phyloP scores from a whole-genome alignment of 306 rosid genomes.

The Potentilla sterilis region DNA sequence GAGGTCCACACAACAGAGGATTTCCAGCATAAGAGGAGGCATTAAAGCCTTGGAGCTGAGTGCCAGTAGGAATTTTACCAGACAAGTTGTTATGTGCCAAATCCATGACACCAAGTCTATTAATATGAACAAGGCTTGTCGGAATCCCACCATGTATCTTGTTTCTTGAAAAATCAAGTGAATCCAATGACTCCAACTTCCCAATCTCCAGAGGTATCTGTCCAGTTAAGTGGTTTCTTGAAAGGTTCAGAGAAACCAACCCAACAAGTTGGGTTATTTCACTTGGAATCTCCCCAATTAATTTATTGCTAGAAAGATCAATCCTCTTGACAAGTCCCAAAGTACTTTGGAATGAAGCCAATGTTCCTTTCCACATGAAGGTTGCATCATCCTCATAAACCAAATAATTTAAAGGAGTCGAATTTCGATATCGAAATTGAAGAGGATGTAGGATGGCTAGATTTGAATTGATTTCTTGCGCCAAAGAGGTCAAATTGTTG shows the following conservation, averaged over 20 bases:
- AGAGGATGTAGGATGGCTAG: too few species aligned
- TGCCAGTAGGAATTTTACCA: conserved; percentile 17
- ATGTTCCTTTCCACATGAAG: conserved; percentile 9
- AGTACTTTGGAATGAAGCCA: neutral
- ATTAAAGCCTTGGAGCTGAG: neutral
- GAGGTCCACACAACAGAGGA: neutral
- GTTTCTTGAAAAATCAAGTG: conserved; percentile 32
- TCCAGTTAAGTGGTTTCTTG: conserved; percentile 23
- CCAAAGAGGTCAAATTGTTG: neutral
- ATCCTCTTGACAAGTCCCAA: conserved; percentile 8
- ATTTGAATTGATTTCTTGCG: neutral
- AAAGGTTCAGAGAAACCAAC: conserved; percentile 12
- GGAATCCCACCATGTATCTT: conserved; percentile 29
- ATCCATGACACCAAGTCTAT: fast-evolving
- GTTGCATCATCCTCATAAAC: neutral
- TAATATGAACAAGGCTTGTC: neutral
- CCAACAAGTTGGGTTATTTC: conserved; percentile 6
- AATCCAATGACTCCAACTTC: neutral
- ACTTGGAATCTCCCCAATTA: conserved; percentile 25
- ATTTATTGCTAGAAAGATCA: conserved; percentile 32
- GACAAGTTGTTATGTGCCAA: conserved; percentile 29
- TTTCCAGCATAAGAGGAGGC: neutral
- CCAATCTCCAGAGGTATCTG: conserved; percentile 24
- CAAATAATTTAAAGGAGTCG: too few species aligned
- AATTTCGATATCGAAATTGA: too few species aligned